Conservation (phyloP, 1,284 basidiomycete species). For the Ustilago bromivora region DNA sequence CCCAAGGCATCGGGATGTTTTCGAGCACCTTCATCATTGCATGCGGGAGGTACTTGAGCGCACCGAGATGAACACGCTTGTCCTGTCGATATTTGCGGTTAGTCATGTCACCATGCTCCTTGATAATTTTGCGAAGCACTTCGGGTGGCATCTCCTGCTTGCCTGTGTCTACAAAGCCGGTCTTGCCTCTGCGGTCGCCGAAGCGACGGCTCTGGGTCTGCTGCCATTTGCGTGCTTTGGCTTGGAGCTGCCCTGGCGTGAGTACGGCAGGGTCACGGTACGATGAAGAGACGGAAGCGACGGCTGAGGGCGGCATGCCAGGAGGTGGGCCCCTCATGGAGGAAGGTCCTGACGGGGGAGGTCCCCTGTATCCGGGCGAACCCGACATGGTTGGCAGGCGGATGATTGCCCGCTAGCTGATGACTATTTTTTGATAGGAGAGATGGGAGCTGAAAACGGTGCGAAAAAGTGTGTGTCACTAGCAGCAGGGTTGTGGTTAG, state of each 20-base stretch:
- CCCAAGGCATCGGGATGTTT: conserved; percentile 99
- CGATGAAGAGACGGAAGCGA: conserved; percentile 25
- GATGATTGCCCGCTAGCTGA: not conserved
- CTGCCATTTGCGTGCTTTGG: conserved; percentile 92
- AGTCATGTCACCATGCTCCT: conserved; percentile 70
- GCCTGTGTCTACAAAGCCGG: conserved; percentile 89
- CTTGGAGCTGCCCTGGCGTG: conserved; percentile 80
- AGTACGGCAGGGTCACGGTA: conserved; percentile 71
- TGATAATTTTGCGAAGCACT: conserved; percentile 74
- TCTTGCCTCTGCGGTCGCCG: conserved; percentile 83
- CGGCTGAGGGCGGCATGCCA: conserved; percentile 37
- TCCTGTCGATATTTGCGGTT: conserved; percentile 86
- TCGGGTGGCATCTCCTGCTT: conserved; percentile 82
- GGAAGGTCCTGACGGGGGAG: conserved; percentile 49
- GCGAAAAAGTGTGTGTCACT: not conserved
- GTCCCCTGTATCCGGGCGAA: conserved; percentile 53
- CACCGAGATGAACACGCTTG: conserved; percentile 97
- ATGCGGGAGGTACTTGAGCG: conserved; percentile 98
- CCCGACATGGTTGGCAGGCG: conserved; percentile 46
- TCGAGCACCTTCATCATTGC: conserved; percentile 99
- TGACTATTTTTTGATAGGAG: not conserved
- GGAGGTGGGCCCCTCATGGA: conserved; percentile 51
- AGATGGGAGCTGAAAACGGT: not conserved
- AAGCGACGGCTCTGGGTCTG: conserved; percentile 92
- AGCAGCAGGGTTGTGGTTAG: not conserved